Conservation (phyloP, 352 stramenopile genomes). For the Phytophthora pseudosyringae region DNA sequence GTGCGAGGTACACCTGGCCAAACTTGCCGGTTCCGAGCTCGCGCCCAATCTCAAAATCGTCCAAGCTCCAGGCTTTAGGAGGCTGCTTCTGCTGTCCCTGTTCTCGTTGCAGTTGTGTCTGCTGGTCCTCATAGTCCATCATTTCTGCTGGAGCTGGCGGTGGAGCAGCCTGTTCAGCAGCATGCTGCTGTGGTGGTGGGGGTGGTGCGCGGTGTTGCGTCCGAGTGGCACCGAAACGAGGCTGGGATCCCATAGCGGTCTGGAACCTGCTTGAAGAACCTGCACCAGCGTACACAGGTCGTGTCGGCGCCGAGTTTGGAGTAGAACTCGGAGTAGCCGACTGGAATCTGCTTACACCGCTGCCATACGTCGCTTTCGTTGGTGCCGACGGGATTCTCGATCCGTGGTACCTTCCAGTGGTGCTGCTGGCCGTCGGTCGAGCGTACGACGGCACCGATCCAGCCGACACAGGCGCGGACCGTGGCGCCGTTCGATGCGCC, state of each 20-base stretch:
- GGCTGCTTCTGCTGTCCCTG: constrained; percentile 30
- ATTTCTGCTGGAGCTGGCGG: constrained; percentile 34
- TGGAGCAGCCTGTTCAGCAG: constrained; percentile 18
- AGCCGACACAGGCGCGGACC: constrained; percentile 3
- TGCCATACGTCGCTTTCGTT: constrained; percentile 33
- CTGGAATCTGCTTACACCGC: constrained; percentile 27
- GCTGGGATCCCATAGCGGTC: constrained; percentile 10
- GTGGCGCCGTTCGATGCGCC: constrained; percentile 28
- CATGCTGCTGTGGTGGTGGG: constrained; percentile 11
- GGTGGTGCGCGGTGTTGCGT: constrained; percentile 11
- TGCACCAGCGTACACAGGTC: constrained; percentile 15
- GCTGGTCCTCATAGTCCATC: constrained; percentile 37
- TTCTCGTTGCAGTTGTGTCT: constrained; percentile 26
- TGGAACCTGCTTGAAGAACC: constrained; percentile 27
- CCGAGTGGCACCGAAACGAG: constrained; percentile 21
- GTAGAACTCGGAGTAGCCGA: constrained; percentile 16
- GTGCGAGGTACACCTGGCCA: constrained; percentile 88
- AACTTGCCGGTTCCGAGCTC: constrained; percentile 90
- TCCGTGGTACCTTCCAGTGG: constrained; percentile 30
- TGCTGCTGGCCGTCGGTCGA: constrained; percentile 36
- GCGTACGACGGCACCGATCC: constrained; percentile 34
- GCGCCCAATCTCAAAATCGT: constrained; percentile 89
- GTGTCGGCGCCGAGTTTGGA: constrained; percentile 3
- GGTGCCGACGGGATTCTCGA: constrained; percentile 34
- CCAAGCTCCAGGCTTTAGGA: constrained; percentile 77